phyloP scores from a whole-genome alignment of 176 grass and related monocot genomes.

The Carex scoparia region DNA sequence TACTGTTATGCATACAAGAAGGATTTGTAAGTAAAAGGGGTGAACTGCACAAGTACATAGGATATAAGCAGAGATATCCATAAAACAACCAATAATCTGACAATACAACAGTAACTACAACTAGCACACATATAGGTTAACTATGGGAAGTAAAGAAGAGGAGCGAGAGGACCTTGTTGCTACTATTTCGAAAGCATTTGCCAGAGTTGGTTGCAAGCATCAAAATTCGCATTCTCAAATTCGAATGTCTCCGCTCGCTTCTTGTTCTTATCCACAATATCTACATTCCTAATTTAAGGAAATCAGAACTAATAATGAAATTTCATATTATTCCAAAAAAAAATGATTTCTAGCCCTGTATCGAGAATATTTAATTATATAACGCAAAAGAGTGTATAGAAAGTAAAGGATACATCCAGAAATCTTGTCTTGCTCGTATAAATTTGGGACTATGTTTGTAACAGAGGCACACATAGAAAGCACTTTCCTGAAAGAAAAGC shows the following conservation, averaged over 20 bases:
- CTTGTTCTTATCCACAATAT: constrained; percentile 51
- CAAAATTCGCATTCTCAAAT: constrained; percentile 38
- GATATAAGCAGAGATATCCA: background rate
- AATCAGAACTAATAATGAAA: constrained; percentile 7
- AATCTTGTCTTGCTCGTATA: constrained; percentile 54
- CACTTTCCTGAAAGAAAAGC: constrained; percentile 42
- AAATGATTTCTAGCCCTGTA: background rate
- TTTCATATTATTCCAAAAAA: background rate
- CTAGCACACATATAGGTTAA: constrained; percentile 4
- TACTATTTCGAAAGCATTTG: constrained; percentile 36
- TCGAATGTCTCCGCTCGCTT: constrained; percentile 47
- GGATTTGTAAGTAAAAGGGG: background rate
- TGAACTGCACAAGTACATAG: background rate
- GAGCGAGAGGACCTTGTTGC: background rate
- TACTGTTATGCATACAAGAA: background rate
- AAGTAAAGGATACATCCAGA: constrained; percentile 86
- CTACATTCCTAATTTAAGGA: constrained; percentile 33
- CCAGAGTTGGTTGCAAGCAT: constrained; percentile 63
- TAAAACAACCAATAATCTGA: background rate
- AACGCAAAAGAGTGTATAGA: background rate
- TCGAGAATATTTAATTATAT: background rate
- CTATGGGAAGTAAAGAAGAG: background rate
- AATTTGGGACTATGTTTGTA: constrained; percentile 60
- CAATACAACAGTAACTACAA: background rate
- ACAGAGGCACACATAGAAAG: constrained; percentile 79